A percentile compares a stretch with the other conserved stretches of the same genome.
Conservation (phyloP, 352 stramenopile species). For the Phytophthora pistaciae region DNA sequence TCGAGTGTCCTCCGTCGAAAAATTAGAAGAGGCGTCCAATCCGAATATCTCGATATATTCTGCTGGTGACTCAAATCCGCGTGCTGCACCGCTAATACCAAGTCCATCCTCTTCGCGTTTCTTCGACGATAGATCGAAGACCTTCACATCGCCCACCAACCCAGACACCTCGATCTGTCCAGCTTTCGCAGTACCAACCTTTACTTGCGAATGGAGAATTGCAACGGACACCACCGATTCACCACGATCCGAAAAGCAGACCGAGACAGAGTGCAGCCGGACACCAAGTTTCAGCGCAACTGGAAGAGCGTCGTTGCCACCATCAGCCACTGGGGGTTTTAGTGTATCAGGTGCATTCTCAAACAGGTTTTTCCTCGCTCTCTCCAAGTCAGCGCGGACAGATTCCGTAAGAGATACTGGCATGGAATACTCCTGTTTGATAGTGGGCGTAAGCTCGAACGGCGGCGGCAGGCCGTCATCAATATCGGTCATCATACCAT, state of each 20-base stretch:
- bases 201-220: conserved; percentile 59
- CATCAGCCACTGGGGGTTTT: conserved; percentile 2
- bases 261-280: conserved; percentile 77
- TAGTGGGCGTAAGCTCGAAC: conserved; percentile 66
- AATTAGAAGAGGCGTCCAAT: conserved; percentile 39
- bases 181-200: conserved; percentile 41
- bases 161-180: conserved; percentile 51
- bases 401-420: conserved; percentile 82
- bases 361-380: conserved; percentile 72
- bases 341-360: conserved; percentile 28
- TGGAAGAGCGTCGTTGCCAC: conserved; percentile 8
- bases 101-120: conserved; percentile 37
- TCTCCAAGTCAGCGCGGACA: conserved; percentile 82
- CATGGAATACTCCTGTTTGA: conserved; percentile 78
- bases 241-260: conserved; percentile 80
- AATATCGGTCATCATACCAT: conserved; percentile 8
- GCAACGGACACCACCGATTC: conserved; percentile 74
- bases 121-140: conserved; percentile 74
- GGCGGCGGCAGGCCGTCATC: conserved; percentile 54
- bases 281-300: conserved; percentile 53
- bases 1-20: conserved; percentile 21
- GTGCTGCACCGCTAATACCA: conserved; percentile 26
- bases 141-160: conserved; percentile 67
- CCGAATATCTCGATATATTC: conserved; percentile 71
- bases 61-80: conserved; percentile 14